Conservation (phyloP, 495 filamentous ascomycete species). For the Bombardia bombarda region DNA sequence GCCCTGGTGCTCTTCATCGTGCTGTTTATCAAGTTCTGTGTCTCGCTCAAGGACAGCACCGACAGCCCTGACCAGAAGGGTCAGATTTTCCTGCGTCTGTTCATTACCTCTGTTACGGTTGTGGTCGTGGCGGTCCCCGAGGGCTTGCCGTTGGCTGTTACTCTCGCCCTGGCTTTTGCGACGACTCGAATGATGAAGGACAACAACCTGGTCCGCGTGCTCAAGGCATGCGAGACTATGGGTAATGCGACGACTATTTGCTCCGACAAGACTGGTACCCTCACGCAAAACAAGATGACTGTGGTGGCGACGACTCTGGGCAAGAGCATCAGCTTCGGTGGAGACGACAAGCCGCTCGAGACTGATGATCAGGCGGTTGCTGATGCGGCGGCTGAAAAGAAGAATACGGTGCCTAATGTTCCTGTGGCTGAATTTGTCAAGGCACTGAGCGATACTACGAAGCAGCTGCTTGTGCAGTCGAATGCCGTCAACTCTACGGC, state of each 20-base stretch:
- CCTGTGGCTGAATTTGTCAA: conserved; percentile 22
- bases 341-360: conserved; percentile 23
- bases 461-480: conserved; percentile 59
- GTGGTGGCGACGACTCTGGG: conserved; percentile 75
- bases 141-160: conserved; percentile 86
- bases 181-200: conserved; percentile 93
- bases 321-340: conserved; percentile 57
- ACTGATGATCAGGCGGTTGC: no score
- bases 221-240: conserved; percentile 95
- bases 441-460: conserved; percentile 49
- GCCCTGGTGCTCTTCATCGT: conserved; percentile 81
- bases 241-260: conserved; percentile 94
- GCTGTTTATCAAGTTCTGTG: conserved; percentile 83
- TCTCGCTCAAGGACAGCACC: conserved; percentile 45
- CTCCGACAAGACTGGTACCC: conserved; percentile 93
- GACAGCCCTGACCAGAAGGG: conserved; percentile 63
- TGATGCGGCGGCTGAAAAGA: conserved; percentile 6
- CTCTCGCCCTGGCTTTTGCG: conserved; percentile 89
- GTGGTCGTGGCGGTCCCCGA: conserved; percentile 98
- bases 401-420: conserved; percentile 23
- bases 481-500: conserved; percentile 84
- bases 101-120: conserved; percentile 93
- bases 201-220: conserved; percentile 83
- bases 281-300: conserved; percentile 91
- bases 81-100: conserved; percentile 80